phyloP scores from a whole-genome alignment of 805 yeast species.

The Saccharomycopsis sp. region DNA sequence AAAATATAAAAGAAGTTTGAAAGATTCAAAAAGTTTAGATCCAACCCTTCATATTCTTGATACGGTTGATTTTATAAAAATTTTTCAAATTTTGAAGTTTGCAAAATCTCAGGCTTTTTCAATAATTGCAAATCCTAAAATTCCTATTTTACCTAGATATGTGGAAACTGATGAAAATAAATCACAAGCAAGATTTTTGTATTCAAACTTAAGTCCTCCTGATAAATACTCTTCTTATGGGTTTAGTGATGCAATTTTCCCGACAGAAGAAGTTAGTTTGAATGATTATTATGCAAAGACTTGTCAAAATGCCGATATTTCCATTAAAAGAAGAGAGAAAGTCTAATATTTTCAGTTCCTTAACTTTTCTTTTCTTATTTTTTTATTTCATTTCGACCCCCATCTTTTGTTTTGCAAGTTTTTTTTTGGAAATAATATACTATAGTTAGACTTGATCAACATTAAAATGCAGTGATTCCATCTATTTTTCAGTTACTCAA shows the following conservation, averaged over 20 bases:
- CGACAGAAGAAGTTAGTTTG: slow-evolving; percentile 19
- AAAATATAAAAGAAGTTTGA: neutral
- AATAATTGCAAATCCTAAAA: slow-evolving; percentile 23
- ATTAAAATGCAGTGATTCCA: too few relatives aligned
- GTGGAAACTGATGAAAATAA: slow-evolving; percentile 41
- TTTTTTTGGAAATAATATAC: too few relatives aligned
- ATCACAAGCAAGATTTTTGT: slow-evolving; percentile 38
- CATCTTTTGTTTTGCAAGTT: too few relatives aligned
- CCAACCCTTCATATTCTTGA: neutral
- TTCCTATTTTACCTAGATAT: slow-evolving; percentile 30
- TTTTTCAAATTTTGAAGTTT: slow-evolving; percentile 1
- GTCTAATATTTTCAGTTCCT: too few relatives aligned
- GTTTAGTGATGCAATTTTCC: neutral
- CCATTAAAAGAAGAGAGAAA: neutral
- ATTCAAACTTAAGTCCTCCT: slow-evolving; percentile 36
- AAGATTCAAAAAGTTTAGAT: neutral
- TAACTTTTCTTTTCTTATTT: too few relatives aligned
- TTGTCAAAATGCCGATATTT: neutral
- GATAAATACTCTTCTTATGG: slow-evolving; percentile 4
- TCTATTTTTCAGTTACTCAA: too few relatives aligned
- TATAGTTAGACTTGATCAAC: too few relatives aligned
- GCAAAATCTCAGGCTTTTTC: neutral
- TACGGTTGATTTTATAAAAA: slow-evolving; percentile 2
- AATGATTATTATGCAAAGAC: slow-evolving; percentile 13
- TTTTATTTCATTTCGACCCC: too few relatives aligned